Conservation (phyloP, 352 stramenopile species). For the Globisporangium iwayamae region DNA sequence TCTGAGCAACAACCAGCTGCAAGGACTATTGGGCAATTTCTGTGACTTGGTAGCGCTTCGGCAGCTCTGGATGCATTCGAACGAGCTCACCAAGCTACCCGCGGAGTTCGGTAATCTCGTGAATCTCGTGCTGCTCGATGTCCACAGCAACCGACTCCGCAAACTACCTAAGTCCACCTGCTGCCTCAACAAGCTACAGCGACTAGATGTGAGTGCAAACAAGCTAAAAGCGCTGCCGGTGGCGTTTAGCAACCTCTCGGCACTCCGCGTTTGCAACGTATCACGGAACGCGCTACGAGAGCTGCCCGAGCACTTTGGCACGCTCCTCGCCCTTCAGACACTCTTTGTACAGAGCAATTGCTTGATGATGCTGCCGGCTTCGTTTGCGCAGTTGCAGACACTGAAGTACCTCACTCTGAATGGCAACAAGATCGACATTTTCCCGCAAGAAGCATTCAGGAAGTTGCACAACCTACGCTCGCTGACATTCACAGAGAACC, state of each 20-base stretch:
- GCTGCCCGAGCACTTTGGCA: constrained; percentile 39
- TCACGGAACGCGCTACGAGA: constrained; percentile 31
- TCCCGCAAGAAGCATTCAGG: constrained; percentile 24
- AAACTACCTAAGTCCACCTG: constrained; percentile 50
- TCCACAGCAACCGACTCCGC: constrained; percentile 33
- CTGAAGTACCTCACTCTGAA: constrained; percentile 40
- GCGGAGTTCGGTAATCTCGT: constrained; percentile 31
- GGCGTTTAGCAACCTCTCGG: constrained; percentile 43
- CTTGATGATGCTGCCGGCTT: constrained; percentile 36
- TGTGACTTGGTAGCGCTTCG: constrained; percentile 36
- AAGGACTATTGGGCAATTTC: constrained; percentile 48
- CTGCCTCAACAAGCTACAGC: constrained; percentile 29
- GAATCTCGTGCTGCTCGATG: constrained; percentile 34
- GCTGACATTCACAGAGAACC: constrained; percentile 45
- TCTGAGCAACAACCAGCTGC: constrained; percentile 41
- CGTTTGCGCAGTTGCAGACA: constrained; percentile 31
- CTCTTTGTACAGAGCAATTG: constrained; percentile 38
- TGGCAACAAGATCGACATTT: constrained; percentile 45
- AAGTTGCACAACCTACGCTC: constrained; percentile 21
- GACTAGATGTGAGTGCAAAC: constrained; percentile 43
- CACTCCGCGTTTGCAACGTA: constrained; percentile 38
- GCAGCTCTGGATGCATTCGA: constrained; percentile 33
- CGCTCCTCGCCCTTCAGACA: constrained; percentile 23
- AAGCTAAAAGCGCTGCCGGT: constrained; percentile 34
- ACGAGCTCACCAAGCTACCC: constrained; percentile 12